Conservation (phyloP, 2,329 filamentous ascomycete species). For the Trematosphaeria pertusa region DNA sequence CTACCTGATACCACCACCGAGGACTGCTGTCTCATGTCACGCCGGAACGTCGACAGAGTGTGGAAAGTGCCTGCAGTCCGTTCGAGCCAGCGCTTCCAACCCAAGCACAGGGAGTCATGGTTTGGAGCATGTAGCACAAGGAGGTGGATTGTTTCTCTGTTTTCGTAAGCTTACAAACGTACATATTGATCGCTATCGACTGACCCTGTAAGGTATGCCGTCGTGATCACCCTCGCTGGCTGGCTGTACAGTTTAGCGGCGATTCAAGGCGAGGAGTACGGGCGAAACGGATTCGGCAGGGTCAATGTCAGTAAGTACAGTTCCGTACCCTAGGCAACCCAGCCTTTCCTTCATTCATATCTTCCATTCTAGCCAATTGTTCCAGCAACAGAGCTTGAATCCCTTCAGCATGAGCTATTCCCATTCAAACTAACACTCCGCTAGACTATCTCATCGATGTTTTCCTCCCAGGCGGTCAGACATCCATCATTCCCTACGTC, state of each 20-base stretch:
- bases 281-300: conserved; percentile 11
- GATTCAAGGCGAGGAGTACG: no score
- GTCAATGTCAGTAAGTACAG: conserved; percentile 7
- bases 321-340: background rate
- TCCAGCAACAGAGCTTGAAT: no score
- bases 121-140: conserved; percentile 8
- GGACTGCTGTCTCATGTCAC: conserved; percentile 16
- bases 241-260: no score
- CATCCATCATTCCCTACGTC: conserved; percentile 18
- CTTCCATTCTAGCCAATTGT: no score
- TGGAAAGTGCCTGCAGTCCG: conserved; percentile 4
- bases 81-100: conserved; percentile 5
- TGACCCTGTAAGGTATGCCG: no score
- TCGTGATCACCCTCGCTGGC: no score
- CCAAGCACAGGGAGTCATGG: conserved; percentile 6
- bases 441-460: conserved; percentile 11
- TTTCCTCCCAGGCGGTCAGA: background rate
- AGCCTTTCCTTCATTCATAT: no score
- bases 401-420: no score
- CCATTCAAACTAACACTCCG: no score
- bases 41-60: conserved; percentile 5
- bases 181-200: no score
- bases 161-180: conserved; percentile 11
- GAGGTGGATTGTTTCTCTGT: conserved; percentile 12
- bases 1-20: conserved; percentile 25